Evolutionary conservation across 257 asterid species (phyloP).

Genomic region (Penstemon davidsonii): DNA sequence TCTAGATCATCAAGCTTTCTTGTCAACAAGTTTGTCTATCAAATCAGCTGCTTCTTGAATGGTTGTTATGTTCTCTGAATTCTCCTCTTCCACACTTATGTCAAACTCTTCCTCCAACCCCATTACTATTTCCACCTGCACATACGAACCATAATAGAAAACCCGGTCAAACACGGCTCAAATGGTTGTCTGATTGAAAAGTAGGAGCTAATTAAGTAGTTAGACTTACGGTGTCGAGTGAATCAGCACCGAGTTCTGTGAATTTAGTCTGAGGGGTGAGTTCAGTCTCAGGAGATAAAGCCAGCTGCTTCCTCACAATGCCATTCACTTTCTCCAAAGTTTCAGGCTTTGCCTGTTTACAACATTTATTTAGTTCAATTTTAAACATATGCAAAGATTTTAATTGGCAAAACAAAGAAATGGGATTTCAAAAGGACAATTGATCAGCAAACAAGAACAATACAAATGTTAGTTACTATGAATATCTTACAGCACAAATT

Average conservation of each 20-base stretch:
- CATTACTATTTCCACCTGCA: constrained; percentile 86
- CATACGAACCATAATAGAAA: background rate
- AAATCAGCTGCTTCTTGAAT: constrained; percentile 81
- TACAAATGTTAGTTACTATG: background rate
- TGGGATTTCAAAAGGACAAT: background rate
- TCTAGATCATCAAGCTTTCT: constrained; percentile 13
- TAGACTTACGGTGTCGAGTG: constrained; percentile 65
- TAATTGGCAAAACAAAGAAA: background rate
- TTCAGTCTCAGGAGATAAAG: constrained; percentile 47
- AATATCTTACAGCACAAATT: constrained; percentile 46
- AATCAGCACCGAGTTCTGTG: constrained; percentile 71
- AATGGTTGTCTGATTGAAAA: too few relatives aligned
- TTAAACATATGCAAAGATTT: background rate
- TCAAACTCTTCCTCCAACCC: constrained; percentile 71
- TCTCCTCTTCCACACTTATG: constrained; percentile 71
- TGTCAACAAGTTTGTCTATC: constrained; percentile 58
- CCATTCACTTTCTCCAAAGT: constrained; percentile 66
- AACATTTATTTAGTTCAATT: too few relatives aligned
- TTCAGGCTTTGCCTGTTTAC: constrained; percentile 57
- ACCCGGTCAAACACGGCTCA: too few relatives aligned
- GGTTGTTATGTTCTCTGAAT: constrained; percentile 60
- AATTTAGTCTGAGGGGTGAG: constrained; percentile 59
- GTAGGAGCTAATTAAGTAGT: background rate
- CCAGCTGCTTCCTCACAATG: constrained; percentile 68
- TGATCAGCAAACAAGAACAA: background rate